A percentile compares a stretch with the other conserved stretches of the same genome.
Conservation (phyloP, 305 asterid genomes). For the Solanum hybrid region DNA sequence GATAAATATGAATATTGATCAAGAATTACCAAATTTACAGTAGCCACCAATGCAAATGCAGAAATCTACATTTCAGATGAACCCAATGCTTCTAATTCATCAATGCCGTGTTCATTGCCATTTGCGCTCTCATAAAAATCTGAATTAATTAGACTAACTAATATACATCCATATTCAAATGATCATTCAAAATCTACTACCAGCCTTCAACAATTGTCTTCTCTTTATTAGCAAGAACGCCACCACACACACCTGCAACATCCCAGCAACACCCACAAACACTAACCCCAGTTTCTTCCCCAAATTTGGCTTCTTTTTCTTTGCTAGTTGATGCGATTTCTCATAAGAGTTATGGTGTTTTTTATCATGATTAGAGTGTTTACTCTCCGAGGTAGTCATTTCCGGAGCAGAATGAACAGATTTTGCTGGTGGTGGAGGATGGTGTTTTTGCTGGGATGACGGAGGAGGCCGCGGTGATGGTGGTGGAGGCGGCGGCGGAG, state of each 20-base stretch:
- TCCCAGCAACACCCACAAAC: slow-evolving; percentile 43
- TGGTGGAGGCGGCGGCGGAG: slow-evolving; percentile 8
- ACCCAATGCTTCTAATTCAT: slow-evolving; percentile 2
- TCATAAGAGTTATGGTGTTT: neutral
- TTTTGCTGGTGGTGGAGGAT: slow-evolving; percentile 19
- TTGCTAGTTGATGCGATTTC: slow-evolving; percentile 9
- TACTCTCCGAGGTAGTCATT: neutral
- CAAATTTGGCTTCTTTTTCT: slow-evolving; percentile 19
- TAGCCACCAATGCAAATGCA: slow-evolving; percentile 25
- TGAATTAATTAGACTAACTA: slow-evolving; percentile 8
- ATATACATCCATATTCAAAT: neutral
- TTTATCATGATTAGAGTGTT: neutral
- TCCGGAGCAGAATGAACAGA: neutral
- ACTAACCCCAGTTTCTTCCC: slow-evolving; percentile 64
- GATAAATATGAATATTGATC: slow-evolving; percentile 8
- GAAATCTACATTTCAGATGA: slow-evolving; percentile 7
- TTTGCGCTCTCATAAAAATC: neutral
- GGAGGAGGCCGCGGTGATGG: slow-evolving; percentile 4
- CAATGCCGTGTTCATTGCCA: neutral
- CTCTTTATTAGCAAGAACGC: slow-evolving; percentile 55
- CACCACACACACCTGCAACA: slow-evolving; percentile 55
- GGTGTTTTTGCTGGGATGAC: slow-evolving; percentile 19
- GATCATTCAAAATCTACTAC: slow-evolving; percentile 15
- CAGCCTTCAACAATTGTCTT: slow-evolving; percentile 36
- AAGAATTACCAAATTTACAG: slow-evolving; percentile 44